Percentiles rank a stretch among this genome's conserved stretches.
phyloP scores from a whole-genome alignment of 768 basidiomycete genomes.

The Podaxis sp. region DNA sequence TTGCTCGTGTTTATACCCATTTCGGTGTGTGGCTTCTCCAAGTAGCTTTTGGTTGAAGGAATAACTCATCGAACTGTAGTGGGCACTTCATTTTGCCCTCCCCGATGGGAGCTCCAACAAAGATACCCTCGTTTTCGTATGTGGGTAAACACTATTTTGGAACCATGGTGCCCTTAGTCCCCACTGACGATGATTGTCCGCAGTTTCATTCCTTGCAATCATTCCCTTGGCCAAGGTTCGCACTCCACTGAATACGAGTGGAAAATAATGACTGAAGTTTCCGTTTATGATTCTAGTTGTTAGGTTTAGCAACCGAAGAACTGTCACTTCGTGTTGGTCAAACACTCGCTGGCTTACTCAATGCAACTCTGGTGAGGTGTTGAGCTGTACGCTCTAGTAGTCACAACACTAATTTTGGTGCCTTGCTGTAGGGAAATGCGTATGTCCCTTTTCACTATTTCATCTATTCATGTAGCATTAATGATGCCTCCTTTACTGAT shows the following conservation, averaged over 20 bases:
- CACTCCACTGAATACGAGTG: not conserved
- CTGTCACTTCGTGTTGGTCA: conserved; percentile 80
- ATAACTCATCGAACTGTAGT: conserved; percentile 39
- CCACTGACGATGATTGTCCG: not conserved
- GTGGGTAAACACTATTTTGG: conserved; percentile 41
- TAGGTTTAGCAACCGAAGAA: conserved; percentile 87
- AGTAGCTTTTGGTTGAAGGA: not conserved
- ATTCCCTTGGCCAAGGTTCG: conserved; percentile 79
- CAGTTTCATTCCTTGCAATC: conserved; percentile 80
- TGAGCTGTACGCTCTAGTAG: not conserved
- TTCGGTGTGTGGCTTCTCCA: conserved; percentile 42
- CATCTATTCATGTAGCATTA: not conserved
- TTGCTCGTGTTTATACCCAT: conserved; percentile 71
- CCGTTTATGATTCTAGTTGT: conserved; percentile 46
- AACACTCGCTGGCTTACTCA: conserved; percentile 80
- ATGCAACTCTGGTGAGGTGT: conserved; percentile 72
- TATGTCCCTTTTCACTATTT: conserved; percentile 24
- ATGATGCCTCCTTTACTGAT: conserved; percentile 9
- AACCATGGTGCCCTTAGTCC: not conserved
- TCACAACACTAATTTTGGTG: conserved; percentile 6
- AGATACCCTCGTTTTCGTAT: conserved; percentile 70
- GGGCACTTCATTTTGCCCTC: conserved; percentile 68
- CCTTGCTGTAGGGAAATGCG: conserved; percentile 45
- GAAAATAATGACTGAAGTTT: not conserved
- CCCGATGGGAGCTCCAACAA: conserved; percentile 32